These are phyloP conservation scores for Colletotrichum lentis DNA, from an alignment of 2,329 filamentous ascomycete genomes.

Conservation along the genomic window DNA sequence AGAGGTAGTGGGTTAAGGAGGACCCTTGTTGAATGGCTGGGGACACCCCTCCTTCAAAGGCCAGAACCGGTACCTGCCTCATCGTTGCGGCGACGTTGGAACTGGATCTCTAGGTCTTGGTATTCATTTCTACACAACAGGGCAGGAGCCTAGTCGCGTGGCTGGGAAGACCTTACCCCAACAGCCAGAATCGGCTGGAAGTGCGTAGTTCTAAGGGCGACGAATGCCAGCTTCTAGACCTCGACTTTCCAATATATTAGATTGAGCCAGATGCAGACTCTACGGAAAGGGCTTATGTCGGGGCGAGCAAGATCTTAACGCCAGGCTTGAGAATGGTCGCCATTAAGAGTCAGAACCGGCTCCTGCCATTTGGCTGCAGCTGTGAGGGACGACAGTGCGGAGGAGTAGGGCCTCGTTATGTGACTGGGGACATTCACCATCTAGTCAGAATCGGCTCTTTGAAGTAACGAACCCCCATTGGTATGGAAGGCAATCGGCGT, in stretches of 20 bases:
- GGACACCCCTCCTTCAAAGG: too few species aligned
- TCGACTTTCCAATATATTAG: background rate
- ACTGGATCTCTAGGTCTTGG: too few species aligned
- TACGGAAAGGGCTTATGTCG: background rate
- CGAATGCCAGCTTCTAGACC: background rate
- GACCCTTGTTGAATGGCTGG: too few species aligned
- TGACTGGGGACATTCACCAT: background rate
- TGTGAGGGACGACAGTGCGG: background rate
- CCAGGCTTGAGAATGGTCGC: background rate
- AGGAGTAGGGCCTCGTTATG: background rate
- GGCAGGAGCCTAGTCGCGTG: background rate
- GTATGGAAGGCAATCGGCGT: background rate
- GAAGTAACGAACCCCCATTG: background rate
- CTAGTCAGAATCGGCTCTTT: too few species aligned
- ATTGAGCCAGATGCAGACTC: background rate
- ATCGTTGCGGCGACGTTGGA: too few species aligned
- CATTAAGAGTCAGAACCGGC: background rate
- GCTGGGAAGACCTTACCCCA: background rate
- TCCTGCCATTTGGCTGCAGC: background rate
- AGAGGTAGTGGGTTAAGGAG: too few species aligned
- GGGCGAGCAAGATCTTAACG: background rate
- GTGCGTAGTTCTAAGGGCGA: background rate
- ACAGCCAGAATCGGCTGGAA: background rate
- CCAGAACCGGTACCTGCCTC: too few species aligned
- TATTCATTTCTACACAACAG: too few species aligned